phyloP scores from a whole-genome alignment of 306 rosid species.

The Hippophae gyantsensis region DNA sequence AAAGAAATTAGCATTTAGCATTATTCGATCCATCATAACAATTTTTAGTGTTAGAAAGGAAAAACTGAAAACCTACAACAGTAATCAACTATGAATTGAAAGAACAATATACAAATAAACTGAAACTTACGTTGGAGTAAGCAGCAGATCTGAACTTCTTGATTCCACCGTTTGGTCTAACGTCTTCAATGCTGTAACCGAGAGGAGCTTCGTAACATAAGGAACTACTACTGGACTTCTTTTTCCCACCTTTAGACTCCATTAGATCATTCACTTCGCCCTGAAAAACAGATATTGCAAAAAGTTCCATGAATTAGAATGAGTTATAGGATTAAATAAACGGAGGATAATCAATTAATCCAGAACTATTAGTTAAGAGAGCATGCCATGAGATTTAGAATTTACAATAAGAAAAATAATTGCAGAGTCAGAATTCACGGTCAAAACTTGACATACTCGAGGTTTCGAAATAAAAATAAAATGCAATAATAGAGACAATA shows the following conservation, averaged over 20 bases:
- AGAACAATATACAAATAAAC: neutral
- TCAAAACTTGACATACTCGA: too few relatives aligned
- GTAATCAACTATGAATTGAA: neutral
- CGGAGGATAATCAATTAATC: neutral
- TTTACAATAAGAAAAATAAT: too few relatives aligned
- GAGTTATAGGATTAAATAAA: neutral
- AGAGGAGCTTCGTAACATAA: conserved; percentile 79
- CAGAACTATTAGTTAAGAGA: neutral
- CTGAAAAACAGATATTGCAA: neutral
- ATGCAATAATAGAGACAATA: too few relatives aligned
- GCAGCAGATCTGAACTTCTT: conserved; percentile 90
- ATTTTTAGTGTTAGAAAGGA: neutral
- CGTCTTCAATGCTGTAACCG: conserved; percentile 81
- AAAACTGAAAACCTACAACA: neutral
- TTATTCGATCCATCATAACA: neutral
- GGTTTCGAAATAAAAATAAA: too few relatives aligned
- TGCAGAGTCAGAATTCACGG: too few relatives aligned
- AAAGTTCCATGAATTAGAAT: neutral
- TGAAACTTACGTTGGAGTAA: conserved; percentile 60
- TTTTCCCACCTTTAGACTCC: conserved; percentile 78
- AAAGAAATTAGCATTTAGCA: conserved; percentile 10
- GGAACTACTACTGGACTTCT: conserved; percentile 62
- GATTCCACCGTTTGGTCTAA: conserved; percentile 77
- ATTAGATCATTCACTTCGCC: conserved; percentile 54
- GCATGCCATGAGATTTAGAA: too few relatives aligned